Percentiles rank a stretch among this genome's conserved stretches.
These are phyloP conservation scores for Guillardia theta DNA, from an alignment of 78 protist genomes.

Conservation along the genomic window DNA sequence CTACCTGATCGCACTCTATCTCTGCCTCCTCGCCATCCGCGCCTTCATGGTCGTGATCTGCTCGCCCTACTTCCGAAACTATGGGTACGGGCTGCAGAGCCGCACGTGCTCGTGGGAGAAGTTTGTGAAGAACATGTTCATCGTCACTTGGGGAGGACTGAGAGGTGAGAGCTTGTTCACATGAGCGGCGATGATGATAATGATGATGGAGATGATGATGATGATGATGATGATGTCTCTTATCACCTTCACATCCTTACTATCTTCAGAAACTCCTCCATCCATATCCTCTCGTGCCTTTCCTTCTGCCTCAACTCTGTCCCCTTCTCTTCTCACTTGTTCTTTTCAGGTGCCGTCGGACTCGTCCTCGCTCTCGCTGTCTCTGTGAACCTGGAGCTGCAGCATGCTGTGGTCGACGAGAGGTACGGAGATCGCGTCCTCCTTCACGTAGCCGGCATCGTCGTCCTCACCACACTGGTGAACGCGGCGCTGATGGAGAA, in stretches of 20 bases:
- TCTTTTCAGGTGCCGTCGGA: slow-evolving; percentile 18
- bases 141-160: slow-evolving; percentile 40
- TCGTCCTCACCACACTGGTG: slow-evolving; percentile 46
- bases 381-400: background rate
- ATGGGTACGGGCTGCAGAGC: background rate
- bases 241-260: background rate
- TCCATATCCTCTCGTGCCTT: background rate
- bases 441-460: slow-evolving; percentile 49
- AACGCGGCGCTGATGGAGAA: slow-evolving; percentile 1
- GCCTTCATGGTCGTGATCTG: background rate
- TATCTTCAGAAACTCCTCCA: background rate
- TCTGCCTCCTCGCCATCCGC: slow-evolving; percentile 38
- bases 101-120: background rate
- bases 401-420: background rate
- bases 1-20: background rate
- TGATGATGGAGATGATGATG: background rate
- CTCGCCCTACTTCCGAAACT: background rate
- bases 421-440: background rate
- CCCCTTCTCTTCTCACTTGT: background rate
- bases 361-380: slow-evolving; percentile 11
- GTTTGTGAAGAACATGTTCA: background rate
- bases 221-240: background rate
- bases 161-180: slow-evolving; percentile 4
- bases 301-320: background rate
- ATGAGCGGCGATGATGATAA: background rate